Evolutionary conservation across 345 rosid genomes (phyloP).

Genomic region (Jatropha curcas): DNA sequence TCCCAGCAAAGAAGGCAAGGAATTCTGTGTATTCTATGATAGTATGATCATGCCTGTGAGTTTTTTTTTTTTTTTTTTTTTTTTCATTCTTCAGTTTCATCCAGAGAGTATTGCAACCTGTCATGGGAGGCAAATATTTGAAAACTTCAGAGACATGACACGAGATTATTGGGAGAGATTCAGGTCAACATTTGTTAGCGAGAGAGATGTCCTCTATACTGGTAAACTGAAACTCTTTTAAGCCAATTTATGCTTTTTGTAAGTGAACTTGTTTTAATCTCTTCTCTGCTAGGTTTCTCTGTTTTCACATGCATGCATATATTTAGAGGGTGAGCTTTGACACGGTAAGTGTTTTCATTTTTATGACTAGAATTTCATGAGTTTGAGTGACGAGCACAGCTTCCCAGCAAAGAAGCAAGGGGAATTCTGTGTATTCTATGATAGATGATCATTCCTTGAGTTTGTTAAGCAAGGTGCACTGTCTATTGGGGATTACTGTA

Average conservation of each 20-base stretch:
- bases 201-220: slow-evolving; percentile 41
- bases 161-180: slow-evolving; percentile 63
- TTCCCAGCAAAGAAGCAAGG: not conserved
- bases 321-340: not conserved
- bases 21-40: too few species aligned
- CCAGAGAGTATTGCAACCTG: slow-evolving; percentile 93
- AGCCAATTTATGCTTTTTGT: not conserved
- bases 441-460: not conserved
- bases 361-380: not conserved
- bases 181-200: slow-evolving; percentile 34
- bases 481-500: not conserved
- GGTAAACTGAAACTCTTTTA: slow-evolving; percentile 49
- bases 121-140: slow-evolving; percentile 71
- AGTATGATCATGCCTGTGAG: too few species aligned
- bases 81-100: slow-evolving; percentile 34
- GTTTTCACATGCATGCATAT: not conserved
- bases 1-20: too few species aligned
- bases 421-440: not conserved
- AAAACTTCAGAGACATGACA: slow-evolving; percentile 77
- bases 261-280: not conserved
- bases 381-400: not conserved
- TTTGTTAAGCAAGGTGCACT: not conserved
- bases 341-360: not conserved
- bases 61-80: too few species aligned
- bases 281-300: not conserved